phyloP scores from a whole-genome alignment of 495 filamentous ascomycete species.

The Parmelia sp. region DNA sequence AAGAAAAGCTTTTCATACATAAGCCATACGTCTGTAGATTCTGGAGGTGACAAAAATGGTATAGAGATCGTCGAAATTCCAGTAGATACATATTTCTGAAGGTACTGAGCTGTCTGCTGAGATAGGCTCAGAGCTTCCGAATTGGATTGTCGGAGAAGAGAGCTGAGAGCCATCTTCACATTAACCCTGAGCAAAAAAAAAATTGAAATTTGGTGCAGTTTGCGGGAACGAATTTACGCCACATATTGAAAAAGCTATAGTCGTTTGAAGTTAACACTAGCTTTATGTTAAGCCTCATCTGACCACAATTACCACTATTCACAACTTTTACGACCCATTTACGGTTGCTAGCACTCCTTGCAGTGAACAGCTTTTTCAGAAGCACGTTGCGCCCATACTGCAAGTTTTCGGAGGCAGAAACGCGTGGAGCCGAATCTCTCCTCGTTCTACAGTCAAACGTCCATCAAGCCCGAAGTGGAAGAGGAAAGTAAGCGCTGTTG shows the following conservation, averaged over 20 bases:
- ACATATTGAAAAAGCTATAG: too few relatives aligned
- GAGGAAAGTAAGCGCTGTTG: not conserved
- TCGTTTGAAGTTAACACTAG: too few relatives aligned
- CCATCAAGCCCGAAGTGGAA: not conserved
- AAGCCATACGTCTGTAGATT: constrained; percentile 71
- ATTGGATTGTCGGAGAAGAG: constrained; percentile 33
- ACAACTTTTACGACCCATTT: not conserved
- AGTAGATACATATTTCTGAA: constrained; percentile 44
- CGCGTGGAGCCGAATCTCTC: not conserved
- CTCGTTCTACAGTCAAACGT: not conserved
- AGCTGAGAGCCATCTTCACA: constrained; percentile 15
- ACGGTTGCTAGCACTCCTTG: not conserved
- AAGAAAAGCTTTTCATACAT: constrained; percentile 80
- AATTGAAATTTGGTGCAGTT: too few relatives aligned
- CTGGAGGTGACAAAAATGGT: constrained; percentile 48
- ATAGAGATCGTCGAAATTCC: constrained; percentile 45
- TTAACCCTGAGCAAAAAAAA: too few relatives aligned
- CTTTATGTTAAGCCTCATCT: not conserved
- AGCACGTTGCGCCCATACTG: not conserved
- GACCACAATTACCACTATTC: not conserved
- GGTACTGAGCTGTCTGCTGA: constrained; percentile 67
- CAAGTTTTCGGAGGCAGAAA: not conserved
- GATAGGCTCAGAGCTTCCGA: constrained; percentile 59
- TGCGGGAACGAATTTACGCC: too few relatives aligned
- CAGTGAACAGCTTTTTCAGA: not conserved